Conservation (phyloP, 257 asterid genomes). For the Solanum megistacrolobum region DNA sequence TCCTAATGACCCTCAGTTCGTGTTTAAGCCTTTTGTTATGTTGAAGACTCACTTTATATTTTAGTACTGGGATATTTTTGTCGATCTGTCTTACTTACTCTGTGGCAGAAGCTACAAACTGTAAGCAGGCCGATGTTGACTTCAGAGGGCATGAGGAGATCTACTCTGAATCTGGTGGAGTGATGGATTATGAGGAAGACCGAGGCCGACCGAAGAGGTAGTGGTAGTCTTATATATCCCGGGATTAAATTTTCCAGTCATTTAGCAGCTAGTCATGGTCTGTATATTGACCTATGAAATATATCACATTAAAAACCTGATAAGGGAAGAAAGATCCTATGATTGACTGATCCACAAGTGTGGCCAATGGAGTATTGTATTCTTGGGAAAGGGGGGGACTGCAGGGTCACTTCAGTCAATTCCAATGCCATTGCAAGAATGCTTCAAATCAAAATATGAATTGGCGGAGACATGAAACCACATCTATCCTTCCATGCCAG, state of each 20-base stretch:
- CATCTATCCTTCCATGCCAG: background rate
- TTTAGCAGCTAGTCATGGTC: constrained; percentile 4
- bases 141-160: constrained; percentile 84
- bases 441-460: background rate
- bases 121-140: constrained; percentile 81
- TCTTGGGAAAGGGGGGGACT: background rate
- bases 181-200: constrained; percentile 94
- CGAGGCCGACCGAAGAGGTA: constrained; percentile 92
- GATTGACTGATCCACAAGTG: background rate
- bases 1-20: background rate
- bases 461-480: background rate
- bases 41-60: constrained; percentile 16
- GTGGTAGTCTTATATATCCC: background rate
- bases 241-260: constrained; percentile 3
- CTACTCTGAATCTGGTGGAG: constrained; percentile 88
- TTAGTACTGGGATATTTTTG: constrained; percentile 45
- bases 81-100: constrained; percentile 87
- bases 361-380: background rate
- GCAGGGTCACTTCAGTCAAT: background rate
- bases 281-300: background rate
- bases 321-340: background rate
- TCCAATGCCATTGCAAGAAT: background rate
- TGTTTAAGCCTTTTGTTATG: background rate
- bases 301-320: background rate
- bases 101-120: constrained; percentile 96